Conservation (phyloP, 495 filamentous ascomycete species). For the Trichocladium antarcticum region DNA sequence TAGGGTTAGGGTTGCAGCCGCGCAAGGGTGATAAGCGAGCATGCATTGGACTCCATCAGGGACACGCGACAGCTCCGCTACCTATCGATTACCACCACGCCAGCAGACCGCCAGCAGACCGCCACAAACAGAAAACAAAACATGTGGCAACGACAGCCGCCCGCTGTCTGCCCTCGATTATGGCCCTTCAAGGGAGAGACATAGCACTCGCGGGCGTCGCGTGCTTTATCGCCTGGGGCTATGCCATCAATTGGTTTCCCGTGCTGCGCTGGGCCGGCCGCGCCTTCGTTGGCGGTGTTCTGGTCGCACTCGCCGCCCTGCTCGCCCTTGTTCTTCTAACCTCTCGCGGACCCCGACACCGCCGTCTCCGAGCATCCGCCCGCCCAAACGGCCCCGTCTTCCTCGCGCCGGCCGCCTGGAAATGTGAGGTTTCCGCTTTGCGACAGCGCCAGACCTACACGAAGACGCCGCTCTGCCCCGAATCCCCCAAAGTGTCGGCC, state of each 20-base stretch:
- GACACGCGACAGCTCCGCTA: background rate
- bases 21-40: too few relatives aligned
- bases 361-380: constrained; percentile 26
- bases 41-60: too few relatives aligned
- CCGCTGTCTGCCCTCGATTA: constrained; percentile 37
- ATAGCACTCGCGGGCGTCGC: constrained; percentile 56
- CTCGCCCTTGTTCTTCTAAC: constrained; percentile 49
- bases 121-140: constrained; percentile 12
- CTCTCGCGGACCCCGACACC: constrained; percentile 42
- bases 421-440: constrained; percentile 52
- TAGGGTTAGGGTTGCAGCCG: too few relatives aligned
- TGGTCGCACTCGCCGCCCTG: constrained; percentile 42
- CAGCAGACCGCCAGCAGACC: background rate
- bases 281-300: constrained; percentile 58
- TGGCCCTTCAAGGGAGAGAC: constrained; percentile 71
- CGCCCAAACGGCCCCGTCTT: constrained; percentile 48
- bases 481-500: constrained; percentile 68
- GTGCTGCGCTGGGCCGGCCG: constrained; percentile 67
- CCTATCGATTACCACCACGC: background rate
- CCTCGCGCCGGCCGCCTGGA: constrained; percentile 53
- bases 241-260: constrained; percentile 68
- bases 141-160: constrained; percentile 32
- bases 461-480: constrained; percentile 56
- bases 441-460: constrained; percentile 40
- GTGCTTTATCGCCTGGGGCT: constrained; percentile 76